Conservation (phyloP, 306 rosid species). For the Prunus mongolica region DNA sequence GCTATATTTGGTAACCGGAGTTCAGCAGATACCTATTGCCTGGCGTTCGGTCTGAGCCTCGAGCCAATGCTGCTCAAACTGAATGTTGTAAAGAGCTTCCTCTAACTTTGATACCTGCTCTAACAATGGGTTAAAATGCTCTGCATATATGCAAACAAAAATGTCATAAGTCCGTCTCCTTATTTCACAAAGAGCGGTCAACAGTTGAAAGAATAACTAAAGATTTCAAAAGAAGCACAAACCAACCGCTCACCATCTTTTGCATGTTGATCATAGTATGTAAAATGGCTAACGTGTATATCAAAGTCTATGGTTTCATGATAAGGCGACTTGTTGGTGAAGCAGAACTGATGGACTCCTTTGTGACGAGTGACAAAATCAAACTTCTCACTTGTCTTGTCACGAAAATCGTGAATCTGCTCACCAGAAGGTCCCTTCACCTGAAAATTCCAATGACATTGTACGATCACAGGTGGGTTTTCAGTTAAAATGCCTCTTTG, state of each 20-base stretch:
- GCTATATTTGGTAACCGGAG: background rate
- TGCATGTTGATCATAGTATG: constrained; percentile 49
- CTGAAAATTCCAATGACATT: constrained; percentile 25
- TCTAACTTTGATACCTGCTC: constrained; percentile 63
- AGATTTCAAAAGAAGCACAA: background rate
- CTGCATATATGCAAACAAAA: constrained; percentile 30
- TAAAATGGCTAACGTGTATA: constrained; percentile 52
- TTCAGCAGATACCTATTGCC: constrained; percentile 42
- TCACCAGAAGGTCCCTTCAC: constrained; percentile 59
- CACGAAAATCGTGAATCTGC: constrained; percentile 49
- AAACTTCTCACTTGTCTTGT: constrained; percentile 55
- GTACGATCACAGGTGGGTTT: background rate
- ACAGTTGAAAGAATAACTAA: background rate
- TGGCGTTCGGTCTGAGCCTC: constrained; percentile 83
- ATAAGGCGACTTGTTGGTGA: constrained; percentile 73
- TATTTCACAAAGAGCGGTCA: background rate
- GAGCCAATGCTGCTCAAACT: constrained; percentile 83
- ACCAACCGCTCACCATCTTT: constrained; percentile 44
- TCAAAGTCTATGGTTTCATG: constrained; percentile 83
- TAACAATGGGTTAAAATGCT: constrained; percentile 54
- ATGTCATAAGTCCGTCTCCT: constrained; percentile 6
- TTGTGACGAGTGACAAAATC: constrained; percentile 46
- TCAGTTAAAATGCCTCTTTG: background rate
- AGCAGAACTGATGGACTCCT: constrained; percentile 72
- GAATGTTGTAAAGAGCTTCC: constrained; percentile 75